A percentile compares a stretch with the other conserved stretches of the same genome.
Evolutionary conservation across 768 basidiomycete genomes (phyloP).

Genomic region (Amanita subjunquillea): DNA sequence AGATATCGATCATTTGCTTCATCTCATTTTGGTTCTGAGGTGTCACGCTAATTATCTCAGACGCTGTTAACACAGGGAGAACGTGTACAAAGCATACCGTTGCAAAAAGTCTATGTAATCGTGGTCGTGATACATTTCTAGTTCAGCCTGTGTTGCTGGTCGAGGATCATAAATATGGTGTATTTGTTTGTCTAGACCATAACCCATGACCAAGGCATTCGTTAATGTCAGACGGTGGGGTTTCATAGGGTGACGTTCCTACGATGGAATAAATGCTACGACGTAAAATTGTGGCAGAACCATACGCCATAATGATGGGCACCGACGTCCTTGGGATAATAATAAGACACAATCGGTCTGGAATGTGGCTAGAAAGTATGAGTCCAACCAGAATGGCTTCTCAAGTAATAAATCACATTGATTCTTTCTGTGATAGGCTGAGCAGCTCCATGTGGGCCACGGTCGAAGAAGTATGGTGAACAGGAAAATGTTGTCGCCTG

Average conservation of each 20-base stretch:
- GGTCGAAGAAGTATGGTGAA: slow-evolving; percentile 66
- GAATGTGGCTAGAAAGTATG: slow-evolving; percentile 46
- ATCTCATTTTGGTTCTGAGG: slow-evolving; percentile 62
- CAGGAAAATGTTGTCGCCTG: slow-evolving; percentile 61
- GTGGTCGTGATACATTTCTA: slow-evolving; percentile 85
- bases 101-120: slow-evolving; percentile 97
- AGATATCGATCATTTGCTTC: slow-evolving; percentile 70
- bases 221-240: slow-evolving; percentile 94
- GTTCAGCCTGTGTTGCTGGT: slow-evolving; percentile 79
- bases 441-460: slow-evolving; percentile 59
- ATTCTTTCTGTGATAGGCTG: slow-evolving; percentile 75
- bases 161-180: slow-evolving; percentile 87
- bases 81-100: slow-evolving; percentile 35
- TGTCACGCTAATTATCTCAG: slow-evolving; percentile 50
- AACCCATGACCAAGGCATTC: slow-evolving; percentile 91
- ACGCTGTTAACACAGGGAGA: neutral
- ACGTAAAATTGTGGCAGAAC: slow-evolving; percentile 1
- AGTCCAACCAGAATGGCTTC: neutral
- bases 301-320: slow-evolving; percentile 94
- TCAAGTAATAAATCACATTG: slow-evolving; percentile 38
- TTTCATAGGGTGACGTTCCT: slow-evolving; percentile 99
- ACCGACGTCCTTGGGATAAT: slow-evolving; percentile 89
- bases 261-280: neutral
- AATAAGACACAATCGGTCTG: slow-evolving; percentile 89
- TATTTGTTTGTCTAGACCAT: slow-evolving; percentile 92